Conservation (phyloP, 2,329 filamentous ascomycete species). For the Fusarium robinianum region DNA sequence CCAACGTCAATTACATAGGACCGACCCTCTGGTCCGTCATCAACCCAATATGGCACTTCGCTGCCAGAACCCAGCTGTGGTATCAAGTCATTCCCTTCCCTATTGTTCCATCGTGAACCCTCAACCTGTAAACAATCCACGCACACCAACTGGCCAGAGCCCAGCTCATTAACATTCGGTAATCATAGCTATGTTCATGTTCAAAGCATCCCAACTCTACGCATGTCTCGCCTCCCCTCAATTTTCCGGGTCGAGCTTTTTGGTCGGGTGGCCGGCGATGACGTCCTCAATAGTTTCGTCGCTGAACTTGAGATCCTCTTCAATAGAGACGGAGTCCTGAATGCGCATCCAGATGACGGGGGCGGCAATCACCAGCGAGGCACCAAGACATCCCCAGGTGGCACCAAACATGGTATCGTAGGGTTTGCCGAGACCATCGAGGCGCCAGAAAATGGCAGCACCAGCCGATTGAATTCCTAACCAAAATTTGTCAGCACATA, state of each 20-base stretch:
- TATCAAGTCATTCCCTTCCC: too few relatives aligned
- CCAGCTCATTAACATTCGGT: too few relatives aligned
- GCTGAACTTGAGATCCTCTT: conserved; percentile 83
- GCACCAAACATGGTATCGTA: conserved; percentile 73
- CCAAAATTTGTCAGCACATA: too few relatives aligned
- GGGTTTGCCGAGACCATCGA: conserved; percentile 42
- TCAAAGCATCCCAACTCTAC: background rate
- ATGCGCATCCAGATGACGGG: conserved; percentile 80
- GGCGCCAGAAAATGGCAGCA: conserved; percentile 37
- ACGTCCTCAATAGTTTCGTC: conserved; percentile 83
- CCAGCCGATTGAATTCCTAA: conserved; percentile 34
- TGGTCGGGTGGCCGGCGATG: conserved; percentile 15
- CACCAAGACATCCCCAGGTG: conserved; percentile 74
- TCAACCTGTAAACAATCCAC: too few relatives aligned
- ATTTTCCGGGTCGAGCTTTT: conserved; percentile 27
- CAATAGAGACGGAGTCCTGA: conserved; percentile 73
- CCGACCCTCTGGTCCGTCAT: too few relatives aligned
- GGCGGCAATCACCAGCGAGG: conserved; percentile 72
- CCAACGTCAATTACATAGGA: too few relatives aligned
- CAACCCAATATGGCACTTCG: too few relatives aligned
- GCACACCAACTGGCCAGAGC: too few relatives aligned
- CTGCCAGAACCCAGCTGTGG: too few relatives aligned
- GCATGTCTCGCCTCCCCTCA: background rate
- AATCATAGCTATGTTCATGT: too few relatives aligned
- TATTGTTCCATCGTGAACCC: too few relatives aligned